These are phyloP conservation scores for Fusarium foetens DNA, from an alignment of 2,329 filamentous ascomycete species.

Conservation along the genomic window DNA sequence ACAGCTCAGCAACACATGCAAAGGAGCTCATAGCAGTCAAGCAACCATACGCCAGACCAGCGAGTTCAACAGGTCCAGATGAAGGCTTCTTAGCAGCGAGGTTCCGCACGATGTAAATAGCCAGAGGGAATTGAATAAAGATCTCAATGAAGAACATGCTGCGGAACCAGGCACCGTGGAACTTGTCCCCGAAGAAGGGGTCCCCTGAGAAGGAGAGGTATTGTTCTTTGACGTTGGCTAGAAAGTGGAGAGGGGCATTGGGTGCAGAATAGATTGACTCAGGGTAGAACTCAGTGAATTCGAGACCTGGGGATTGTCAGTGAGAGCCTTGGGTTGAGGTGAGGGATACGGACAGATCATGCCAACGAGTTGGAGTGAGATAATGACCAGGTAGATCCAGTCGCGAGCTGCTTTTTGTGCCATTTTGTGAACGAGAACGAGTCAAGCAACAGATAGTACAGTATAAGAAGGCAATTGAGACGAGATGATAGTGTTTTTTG, in stretches of 20 bases:
- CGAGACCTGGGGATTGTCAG: slow-evolving; percentile 56
- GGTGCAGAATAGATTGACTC: slow-evolving; percentile 54
- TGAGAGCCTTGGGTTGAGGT: not conserved
- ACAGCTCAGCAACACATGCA: slow-evolving; percentile 62
- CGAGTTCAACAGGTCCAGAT: slow-evolving; percentile 57
- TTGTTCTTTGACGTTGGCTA: slow-evolving; percentile 56
- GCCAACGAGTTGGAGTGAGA: slow-evolving; percentile 49
- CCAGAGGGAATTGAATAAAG: slow-evolving; percentile 61
- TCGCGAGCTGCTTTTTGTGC: slow-evolving; percentile 46
- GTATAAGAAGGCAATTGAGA: not conserved
- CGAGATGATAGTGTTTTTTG: no score
- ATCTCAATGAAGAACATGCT: slow-evolving; percentile 63
- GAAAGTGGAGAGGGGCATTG: slow-evolving; percentile 58
- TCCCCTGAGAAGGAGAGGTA: slow-evolving; percentile 63
- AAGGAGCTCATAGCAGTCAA: slow-evolving; percentile 63
- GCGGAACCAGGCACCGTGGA: slow-evolving; percentile 60
- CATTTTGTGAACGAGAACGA: slow-evolving; percentile 11
- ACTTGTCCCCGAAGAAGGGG: slow-evolving; percentile 59
- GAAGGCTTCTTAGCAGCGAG: slow-evolving; percentile 51
- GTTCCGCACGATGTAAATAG: slow-evolving; percentile 57
- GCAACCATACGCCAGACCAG: slow-evolving; percentile 62
- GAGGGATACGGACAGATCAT: slow-evolving; percentile 49
- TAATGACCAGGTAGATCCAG: slow-evolving; percentile 50
- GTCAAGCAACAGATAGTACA: accelerated
- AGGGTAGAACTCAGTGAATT: slow-evolving; percentile 65